Evolutionary conservation across 2,329 filamentous ascomycete species (phyloP).

Genomic region (Cordyceps cateniannulata): DNA sequence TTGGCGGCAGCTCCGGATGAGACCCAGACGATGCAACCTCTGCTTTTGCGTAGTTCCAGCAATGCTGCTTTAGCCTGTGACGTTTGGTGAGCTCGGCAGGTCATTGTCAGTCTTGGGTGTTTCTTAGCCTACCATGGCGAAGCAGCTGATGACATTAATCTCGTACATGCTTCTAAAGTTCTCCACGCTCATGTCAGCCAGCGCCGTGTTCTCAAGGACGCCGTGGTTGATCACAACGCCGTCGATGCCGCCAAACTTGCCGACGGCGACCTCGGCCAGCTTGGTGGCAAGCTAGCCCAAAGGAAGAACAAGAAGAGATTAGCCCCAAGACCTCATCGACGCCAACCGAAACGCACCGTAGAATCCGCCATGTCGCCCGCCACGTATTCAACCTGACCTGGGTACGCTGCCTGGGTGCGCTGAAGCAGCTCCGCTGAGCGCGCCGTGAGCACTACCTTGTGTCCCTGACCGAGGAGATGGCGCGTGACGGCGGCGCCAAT

Average conservation of each 20-base stretch:
- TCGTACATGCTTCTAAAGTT: conserved; percentile 75
- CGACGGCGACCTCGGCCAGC: conserved; percentile 58
- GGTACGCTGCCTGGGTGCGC: conserved; percentile 43
- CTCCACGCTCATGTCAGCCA: conserved; percentile 60
- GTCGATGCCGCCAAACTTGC: conserved; percentile 67
- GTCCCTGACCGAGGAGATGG: conserved; percentile 43
- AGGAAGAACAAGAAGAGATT: not conserved
- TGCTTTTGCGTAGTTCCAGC: conserved; percentile 57
- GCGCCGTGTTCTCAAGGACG: conserved; percentile 64
- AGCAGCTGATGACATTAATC: conserved; percentile 78
- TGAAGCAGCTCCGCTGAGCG: conserved; percentile 44
- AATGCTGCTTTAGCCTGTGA: conserved; percentile 63
- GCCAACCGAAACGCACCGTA: conserved; percentile 30
- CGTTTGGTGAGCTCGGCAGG: not conserved
- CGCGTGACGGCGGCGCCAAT: conserved; percentile 52
- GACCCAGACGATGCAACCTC: conserved; percentile 69
- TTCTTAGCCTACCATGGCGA: conserved; percentile 61
- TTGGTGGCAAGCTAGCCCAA: conserved; percentile 40
- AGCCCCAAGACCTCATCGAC: not conserved
- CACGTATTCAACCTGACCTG: conserved; percentile 48
- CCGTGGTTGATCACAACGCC: conserved; percentile 87
- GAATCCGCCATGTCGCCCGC: conserved; percentile 48
- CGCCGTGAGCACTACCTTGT: conserved; percentile 55
- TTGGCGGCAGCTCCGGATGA: conserved; percentile 70
- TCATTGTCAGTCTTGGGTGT: not conserved